Conservation (phyloP, 2,329 filamentous ascomycete species). For the Pseudogymnoascus sp. region DNA sequence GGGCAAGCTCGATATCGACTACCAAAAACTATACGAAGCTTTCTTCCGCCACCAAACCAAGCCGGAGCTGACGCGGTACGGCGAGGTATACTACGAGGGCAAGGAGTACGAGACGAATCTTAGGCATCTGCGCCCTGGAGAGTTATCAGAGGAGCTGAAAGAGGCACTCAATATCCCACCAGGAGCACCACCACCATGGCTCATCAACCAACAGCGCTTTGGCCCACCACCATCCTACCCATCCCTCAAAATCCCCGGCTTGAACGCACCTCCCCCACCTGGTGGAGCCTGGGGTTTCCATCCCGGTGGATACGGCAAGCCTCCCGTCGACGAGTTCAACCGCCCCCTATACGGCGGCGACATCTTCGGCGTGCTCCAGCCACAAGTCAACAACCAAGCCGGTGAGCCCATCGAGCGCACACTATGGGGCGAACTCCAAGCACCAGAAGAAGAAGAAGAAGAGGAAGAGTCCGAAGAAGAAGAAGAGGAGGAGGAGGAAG, state of each 20-base stretch:
- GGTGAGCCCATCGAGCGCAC: slow-evolving; percentile 79
- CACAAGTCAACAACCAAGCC: slow-evolving; percentile 51
- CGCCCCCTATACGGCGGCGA: slow-evolving; percentile 88
- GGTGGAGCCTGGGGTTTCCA: slow-evolving; percentile 93
- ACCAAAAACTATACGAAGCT: slow-evolving; percentile 94
- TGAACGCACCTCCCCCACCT: slow-evolving; percentile 85
- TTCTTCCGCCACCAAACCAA: slow-evolving; percentile 99
- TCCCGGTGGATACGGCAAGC: slow-evolving; percentile 92
- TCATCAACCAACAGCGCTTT: slow-evolving; percentile 92
- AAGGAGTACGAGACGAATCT: slow-evolving; percentile 97
- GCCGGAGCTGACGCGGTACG: slow-evolving; percentile 85
- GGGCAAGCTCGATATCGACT: slow-evolving; percentile 96
- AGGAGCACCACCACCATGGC: slow-evolving; percentile 88
- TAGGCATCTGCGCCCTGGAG: slow-evolving; percentile 80
- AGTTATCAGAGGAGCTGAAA: slow-evolving; percentile 79
- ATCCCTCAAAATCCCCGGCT: slow-evolving; percentile 84
- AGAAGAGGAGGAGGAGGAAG: slow-evolving; percentile 54
- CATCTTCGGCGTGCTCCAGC: slow-evolving; percentile 72
- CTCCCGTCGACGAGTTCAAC: slow-evolving; percentile 89
- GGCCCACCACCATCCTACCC: slow-evolving; percentile 93
- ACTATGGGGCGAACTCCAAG: slow-evolving; percentile 87
- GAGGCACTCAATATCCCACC: slow-evolving; percentile 92
- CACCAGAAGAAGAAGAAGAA: slow-evolving; percentile 63
- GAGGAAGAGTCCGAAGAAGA: slow-evolving; percentile 65
- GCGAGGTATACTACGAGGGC: slow-evolving; percentile 98